A percentile compares a stretch with the other conserved stretches of the same genome.
Conservation (phyloP, 1,284 basidiomycete genomes). For the Leccinum pachyderme region DNA sequence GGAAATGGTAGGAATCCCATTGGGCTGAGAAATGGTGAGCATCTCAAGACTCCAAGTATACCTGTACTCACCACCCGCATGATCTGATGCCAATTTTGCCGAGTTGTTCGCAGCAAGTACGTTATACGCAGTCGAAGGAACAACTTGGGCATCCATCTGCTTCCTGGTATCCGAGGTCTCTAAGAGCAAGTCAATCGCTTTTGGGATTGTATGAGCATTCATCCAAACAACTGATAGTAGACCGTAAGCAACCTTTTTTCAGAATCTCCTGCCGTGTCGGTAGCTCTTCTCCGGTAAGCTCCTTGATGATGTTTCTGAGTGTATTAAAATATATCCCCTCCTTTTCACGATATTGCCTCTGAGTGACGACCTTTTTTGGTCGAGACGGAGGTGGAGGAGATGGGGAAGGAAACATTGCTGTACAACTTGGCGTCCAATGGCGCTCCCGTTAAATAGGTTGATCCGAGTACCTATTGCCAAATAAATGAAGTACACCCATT, state of each 20-base stretch:
- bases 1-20: not conserved
- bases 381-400: not conserved
- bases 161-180: not conserved
- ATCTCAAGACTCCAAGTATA: not conserved
- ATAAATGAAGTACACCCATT: not conserved
- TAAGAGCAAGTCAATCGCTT: conserved; percentile 14
- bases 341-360: conserved; percentile 23
- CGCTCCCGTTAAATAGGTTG: not conserved
- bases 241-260: conserved; percentile 18
- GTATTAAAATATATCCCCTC: conserved; percentile 17
- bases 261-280: conserved; percentile 23
- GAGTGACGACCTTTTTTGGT: conserved; percentile 12
- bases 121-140: not conserved
- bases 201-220: not conserved
- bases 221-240: not conserved
- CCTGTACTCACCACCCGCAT: conserved; percentile 1
- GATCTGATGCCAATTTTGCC: not conserved
- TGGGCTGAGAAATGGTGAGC: conserved; percentile 7
- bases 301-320: conserved; percentile 13
- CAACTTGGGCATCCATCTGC: not conserved
- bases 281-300: conserved; percentile 16
- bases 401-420: not conserved
- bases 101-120: not conserved
- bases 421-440: not conserved
- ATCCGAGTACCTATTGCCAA: not conserved